phyloP scores from a whole-genome alignment of 179 eudicot genomes.

The Drosera spatulata region DNA sequence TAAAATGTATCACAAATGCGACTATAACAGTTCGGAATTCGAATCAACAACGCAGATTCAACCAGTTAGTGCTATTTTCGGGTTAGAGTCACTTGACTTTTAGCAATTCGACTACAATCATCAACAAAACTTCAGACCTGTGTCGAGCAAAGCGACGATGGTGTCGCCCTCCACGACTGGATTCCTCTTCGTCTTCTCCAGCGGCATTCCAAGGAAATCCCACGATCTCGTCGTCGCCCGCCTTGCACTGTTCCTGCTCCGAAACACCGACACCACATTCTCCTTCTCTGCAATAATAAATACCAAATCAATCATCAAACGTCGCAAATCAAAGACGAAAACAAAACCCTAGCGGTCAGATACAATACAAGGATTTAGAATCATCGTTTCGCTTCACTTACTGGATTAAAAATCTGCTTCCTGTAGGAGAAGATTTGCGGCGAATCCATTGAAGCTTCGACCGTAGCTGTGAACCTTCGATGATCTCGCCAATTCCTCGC shows the following conservation, averaged over 20 bases:
- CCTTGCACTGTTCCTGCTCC: slow-evolving; percentile 24
- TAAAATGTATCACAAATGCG: no score
- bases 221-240: slow-evolving; percentile 80
- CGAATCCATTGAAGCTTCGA: slow-evolving; percentile 62
- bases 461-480: slow-evolving; percentile 60
- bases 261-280: slow-evolving; percentile 64
- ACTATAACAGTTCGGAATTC: no score
- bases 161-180: slow-evolving; percentile 27
- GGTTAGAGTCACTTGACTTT: no score
- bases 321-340: no score
- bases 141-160: slow-evolving; percentile 53
- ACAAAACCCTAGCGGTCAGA: no score
- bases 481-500: slow-evolving; percentile 38
- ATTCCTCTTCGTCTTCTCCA: slow-evolving; percentile 21
- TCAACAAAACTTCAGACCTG: slow-evolving; percentile 54
- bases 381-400: slow-evolving; percentile 3
- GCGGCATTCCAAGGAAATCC: slow-evolving; percentile 68
- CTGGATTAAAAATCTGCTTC: slow-evolving; percentile 46
- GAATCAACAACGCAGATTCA: no score
- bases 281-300: slow-evolving; percentile 30
- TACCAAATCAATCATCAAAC: not conserved
- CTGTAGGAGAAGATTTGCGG: slow-evolving; percentile 46
- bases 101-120: no score
- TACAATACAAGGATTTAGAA: no score
- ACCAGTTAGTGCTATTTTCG: no score